Evolutionary conservation across 2,329 filamentous ascomycete genomes (phyloP).

Genomic region (Mollisiaceae sp.): DNA sequence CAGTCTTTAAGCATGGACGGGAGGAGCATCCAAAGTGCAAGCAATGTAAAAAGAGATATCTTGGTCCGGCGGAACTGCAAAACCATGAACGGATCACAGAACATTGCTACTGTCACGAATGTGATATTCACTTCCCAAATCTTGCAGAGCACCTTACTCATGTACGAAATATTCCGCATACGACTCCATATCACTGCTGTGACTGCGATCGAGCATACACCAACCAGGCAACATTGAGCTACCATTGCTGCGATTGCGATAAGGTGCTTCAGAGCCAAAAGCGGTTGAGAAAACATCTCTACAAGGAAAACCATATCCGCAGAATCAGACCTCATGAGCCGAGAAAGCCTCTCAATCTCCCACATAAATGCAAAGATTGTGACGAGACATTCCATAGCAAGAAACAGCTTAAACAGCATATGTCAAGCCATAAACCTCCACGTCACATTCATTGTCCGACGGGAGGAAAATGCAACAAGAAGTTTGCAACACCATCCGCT

Average conservation of each 20-base stretch:
- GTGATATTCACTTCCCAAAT: constrained; percentile 16
- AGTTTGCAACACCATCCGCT: constrained; percentile 25
- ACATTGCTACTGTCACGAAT: constrained; percentile 12
- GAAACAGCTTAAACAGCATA: constrained; percentile 19
- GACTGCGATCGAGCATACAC: constrained; percentile 30
- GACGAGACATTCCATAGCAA: constrained; percentile 25
- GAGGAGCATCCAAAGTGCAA: constrained; percentile 20
- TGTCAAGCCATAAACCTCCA: constrained; percentile 19
- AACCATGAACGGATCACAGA: constrained; percentile 16
- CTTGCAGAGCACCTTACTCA: constrained; percentile 13
- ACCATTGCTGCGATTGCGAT: constrained; percentile 27
- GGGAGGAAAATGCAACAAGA: constrained; percentile 19
- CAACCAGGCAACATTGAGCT: constrained; percentile 21
- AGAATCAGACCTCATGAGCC: constrained; percentile 17
- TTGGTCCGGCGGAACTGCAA: constrained; percentile 12
- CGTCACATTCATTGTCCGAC: constrained; percentile 23
- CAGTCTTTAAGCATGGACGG: constrained; percentile 9
- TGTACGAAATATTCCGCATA: constrained; percentile 6
- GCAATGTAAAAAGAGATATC: constrained; percentile 17
- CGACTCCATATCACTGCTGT: constrained; percentile 25
- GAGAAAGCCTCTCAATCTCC: background rate
- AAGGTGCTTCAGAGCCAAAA: constrained; percentile 6
- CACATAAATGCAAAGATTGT: constrained; percentile 23
- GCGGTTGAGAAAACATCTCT: constrained; percentile 16
- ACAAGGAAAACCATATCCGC: background rate